These are phyloP conservation scores for Hydnum rufescens DNA, from an alignment of 768 basidiomycete genomes.

Conservation along the genomic window DNA sequence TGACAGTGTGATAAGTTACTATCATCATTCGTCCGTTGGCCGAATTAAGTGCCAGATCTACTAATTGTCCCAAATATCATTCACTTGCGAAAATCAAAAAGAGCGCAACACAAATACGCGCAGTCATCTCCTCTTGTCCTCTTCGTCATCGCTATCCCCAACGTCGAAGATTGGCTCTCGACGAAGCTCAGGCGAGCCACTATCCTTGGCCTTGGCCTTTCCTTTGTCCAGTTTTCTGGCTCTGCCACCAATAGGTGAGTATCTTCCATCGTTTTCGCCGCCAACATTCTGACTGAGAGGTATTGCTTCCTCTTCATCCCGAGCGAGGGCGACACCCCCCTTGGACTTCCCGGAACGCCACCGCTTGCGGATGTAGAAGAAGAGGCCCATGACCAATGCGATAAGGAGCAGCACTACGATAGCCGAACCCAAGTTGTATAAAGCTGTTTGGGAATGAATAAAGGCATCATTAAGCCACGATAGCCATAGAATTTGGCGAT, in stretches of 20 bases:
- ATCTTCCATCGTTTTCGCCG: background rate
- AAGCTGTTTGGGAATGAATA: slow-evolving; percentile 30
- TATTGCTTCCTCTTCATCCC: slow-evolving; percentile 42
- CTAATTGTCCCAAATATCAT: no score
- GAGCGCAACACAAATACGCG: no score
- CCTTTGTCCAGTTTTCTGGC: background rate
- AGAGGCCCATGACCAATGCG: slow-evolving; percentile 41
- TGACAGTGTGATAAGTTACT: no score
- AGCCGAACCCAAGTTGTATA: slow-evolving; percentile 83
- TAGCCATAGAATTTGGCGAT: background rate
- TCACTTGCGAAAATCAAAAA: no score
- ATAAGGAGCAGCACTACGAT: slow-evolving; percentile 67
- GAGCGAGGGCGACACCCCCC: slow-evolving; percentile 15
- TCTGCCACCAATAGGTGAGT: background rate
- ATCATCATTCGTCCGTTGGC: no score
- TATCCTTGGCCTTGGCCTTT: background rate
- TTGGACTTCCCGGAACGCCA: slow-evolving; percentile 13
- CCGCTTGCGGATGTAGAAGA: slow-evolving; percentile 61
- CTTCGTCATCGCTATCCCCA: background rate
- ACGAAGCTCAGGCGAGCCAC: background rate
- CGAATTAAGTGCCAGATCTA: no score
- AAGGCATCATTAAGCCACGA: background rate
- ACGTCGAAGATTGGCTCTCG: background rate
- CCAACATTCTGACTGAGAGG: slow-evolving; percentile 28
- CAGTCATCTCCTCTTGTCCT: no score